phyloP scores from a whole-genome alignment of 148 eudicot species.

The Rhododendron griersonianum region DNA sequence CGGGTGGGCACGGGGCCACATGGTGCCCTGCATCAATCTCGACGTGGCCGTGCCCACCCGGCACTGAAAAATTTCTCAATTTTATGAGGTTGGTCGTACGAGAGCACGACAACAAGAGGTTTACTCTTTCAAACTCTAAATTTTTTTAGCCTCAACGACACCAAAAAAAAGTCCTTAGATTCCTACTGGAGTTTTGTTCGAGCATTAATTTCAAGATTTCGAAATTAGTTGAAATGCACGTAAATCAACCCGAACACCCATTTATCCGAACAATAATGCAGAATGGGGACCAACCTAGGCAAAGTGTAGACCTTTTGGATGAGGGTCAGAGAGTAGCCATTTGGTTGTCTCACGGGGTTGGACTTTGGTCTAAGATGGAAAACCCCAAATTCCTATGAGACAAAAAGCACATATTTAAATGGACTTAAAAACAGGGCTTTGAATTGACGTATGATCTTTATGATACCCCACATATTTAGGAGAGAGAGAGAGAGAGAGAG shows the following conservation, averaged over 20 bases:
- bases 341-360: conserved; percentile 25
- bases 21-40: no score
- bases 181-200: no score
- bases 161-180: background rate
- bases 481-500: conserved; percentile 9
- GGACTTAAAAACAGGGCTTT: conserved; percentile 1
- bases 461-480: background rate
- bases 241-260: no score
- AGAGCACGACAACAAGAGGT: background rate
- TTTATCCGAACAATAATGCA: background rate
- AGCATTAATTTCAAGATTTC: no score
- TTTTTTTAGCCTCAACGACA: no score
- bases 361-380: conserved; percentile 21
- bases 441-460: conserved; percentile 20
- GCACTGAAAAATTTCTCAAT: no score
- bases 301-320: conserved; percentile 4
- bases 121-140: no score
- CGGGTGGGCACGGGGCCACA: no score
- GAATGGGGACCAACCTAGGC: background rate
- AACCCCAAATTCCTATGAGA: conserved; percentile 17
- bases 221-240: no score
- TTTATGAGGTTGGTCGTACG: background rate
- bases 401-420: conserved; percentile 18
- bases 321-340: conserved; percentile 14
- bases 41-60: no score